Evolutionary conservation across 2,329 filamentous ascomycete genomes (phyloP).

Genomic region (Nothophaeocryptopus gaeumannii): DNA sequence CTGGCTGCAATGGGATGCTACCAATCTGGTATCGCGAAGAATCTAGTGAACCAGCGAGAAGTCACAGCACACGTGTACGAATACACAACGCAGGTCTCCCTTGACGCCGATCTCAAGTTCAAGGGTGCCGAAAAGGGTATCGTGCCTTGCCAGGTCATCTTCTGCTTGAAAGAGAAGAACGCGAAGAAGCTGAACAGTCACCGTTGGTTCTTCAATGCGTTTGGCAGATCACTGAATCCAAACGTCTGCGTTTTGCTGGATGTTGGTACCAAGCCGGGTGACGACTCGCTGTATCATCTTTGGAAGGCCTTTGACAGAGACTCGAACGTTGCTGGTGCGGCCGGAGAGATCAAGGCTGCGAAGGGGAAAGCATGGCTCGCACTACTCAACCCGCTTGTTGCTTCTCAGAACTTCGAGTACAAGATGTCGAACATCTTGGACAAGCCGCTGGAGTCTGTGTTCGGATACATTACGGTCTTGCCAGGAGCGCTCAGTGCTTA

Average conservation of each 20-base stretch:
- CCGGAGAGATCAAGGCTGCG: constrained; percentile 96
- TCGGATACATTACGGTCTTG: constrained; percentile 96
- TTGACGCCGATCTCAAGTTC: constrained; percentile 94
- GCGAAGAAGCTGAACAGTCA: constrained; percentile 97
- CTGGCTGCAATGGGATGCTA: constrained; percentile 96
- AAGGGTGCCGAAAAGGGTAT: constrained; percentile 99
- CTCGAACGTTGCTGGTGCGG: constrained; percentile 94
- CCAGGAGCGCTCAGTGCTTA: constrained; percentile 95
- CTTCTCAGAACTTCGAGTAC: constrained; percentile 98
- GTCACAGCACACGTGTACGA: constrained; percentile 98
- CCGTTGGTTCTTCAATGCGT: constrained; percentile 99
- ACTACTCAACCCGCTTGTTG: constrained; percentile 88
- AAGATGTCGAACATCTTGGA: constrained; percentile 99
- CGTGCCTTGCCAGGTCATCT: constrained; percentile 95
- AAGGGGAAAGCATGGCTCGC: constrained; percentile 82
- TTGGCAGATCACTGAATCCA: constrained; percentile 85
- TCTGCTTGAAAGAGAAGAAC: constrained; percentile 97
- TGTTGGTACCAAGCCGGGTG: constrained; percentile 87
- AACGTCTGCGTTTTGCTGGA: constrained; percentile 97
- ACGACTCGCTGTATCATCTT: constrained; percentile 89
- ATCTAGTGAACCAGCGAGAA: constrained; percentile 91
- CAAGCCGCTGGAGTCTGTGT: constrained; percentile 94
- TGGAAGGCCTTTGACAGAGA: constrained; percentile 99
- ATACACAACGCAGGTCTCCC: constrained; percentile 95
- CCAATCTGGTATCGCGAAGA: constrained; percentile 97